These are phyloP conservation scores for Russula emetica DNA, from an alignment of 768 basidiomycete genomes.

Conservation along the genomic window DNA sequence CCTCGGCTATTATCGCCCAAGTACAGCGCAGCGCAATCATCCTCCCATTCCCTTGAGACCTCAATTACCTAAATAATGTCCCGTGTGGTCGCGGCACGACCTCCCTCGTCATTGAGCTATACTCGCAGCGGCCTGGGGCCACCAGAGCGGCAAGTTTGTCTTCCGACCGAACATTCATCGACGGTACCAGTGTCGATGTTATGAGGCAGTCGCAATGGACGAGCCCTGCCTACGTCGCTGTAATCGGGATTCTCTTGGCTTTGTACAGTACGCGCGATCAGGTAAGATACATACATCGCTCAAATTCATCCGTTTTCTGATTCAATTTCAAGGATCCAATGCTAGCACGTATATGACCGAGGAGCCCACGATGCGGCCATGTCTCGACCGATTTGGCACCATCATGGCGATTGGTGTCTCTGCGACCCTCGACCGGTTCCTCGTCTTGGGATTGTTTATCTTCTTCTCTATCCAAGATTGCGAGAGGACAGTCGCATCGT, in stretches of 20 bases:
- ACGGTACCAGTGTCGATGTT: conserved; percentile 39
- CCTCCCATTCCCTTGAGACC: no score
- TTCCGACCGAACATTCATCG: conserved; percentile 41
- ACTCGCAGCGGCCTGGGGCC: no score
- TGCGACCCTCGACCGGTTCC: conserved; percentile 70
- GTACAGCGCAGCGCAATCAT: no score
- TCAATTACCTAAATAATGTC: conserved; percentile 58
- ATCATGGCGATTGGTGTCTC: conserved; percentile 69
- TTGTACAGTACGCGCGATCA: conserved; percentile 75
- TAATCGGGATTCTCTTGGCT: conserved; percentile 69
- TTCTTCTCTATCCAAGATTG: conserved; percentile 74
- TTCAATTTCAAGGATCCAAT: conserved; percentile 51
- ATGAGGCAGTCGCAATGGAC: conserved; percentile 48
- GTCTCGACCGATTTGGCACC: conserved; percentile 64
- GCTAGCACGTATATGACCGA: conserved; percentile 76
- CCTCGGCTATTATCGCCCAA: conserved; percentile 52
- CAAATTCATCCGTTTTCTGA: not conserved
- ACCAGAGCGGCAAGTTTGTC: conserved; percentile 35
- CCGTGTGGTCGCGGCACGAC: conserved; percentile 40
- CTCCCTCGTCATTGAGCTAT: no score
- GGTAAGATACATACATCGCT: conserved; percentile 38
- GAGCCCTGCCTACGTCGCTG: conserved; percentile 61
- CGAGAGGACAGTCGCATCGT: conserved; percentile 46
- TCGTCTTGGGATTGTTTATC: conserved; percentile 66
- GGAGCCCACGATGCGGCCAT: conserved; percentile 59